These are phyloP conservation scores for Acanthamoeba triangularis DNA, from an alignment of 208 protist species.

Conservation along the genomic window DNA sequence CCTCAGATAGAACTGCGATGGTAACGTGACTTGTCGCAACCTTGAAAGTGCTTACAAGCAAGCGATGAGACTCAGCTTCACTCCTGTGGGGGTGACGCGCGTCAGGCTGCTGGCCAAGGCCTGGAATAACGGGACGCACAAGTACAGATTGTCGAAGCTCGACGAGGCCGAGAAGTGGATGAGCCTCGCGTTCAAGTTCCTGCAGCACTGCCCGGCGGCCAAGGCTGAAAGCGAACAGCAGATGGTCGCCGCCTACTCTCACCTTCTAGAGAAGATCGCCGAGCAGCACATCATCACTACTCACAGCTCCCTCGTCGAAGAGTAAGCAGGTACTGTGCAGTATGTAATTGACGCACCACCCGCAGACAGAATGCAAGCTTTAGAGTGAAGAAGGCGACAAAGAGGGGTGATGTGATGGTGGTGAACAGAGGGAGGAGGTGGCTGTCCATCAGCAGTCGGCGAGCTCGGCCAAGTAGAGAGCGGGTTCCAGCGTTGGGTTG, in stretches of 20 bases:
- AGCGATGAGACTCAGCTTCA: neutral
- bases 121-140: conserved; percentile 45
- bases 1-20: conserved; percentile 36
- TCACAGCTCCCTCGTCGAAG: neutral
- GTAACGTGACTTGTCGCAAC: neutral
- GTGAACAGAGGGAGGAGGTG: neutral
- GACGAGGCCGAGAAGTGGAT: conserved; percentile 60
- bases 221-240: conserved; percentile 30
- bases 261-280: conserved; percentile 13
- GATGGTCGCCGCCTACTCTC: conserved; percentile 61
- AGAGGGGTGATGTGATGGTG: no score
- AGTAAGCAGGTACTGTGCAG: neutral
- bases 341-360: no score
- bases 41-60: neutral
- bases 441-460: neutral
- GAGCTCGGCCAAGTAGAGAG: neutral
- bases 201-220: conserved; percentile 17
- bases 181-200: conserved; percentile 74
- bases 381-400: no score
- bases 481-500: neutral
- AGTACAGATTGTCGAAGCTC: conserved; percentile 30
- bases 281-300: neutral
- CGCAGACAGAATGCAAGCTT: neutral
- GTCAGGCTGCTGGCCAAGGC: neutral
- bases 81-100: neutral